A percentile compares a stretch with the other conserved stretches of the same genome.
These are phyloP conservation scores for Phytophthora sansomeana DNA, from an alignment of 352 stramenopile species.

Conservation along the genomic window DNA sequence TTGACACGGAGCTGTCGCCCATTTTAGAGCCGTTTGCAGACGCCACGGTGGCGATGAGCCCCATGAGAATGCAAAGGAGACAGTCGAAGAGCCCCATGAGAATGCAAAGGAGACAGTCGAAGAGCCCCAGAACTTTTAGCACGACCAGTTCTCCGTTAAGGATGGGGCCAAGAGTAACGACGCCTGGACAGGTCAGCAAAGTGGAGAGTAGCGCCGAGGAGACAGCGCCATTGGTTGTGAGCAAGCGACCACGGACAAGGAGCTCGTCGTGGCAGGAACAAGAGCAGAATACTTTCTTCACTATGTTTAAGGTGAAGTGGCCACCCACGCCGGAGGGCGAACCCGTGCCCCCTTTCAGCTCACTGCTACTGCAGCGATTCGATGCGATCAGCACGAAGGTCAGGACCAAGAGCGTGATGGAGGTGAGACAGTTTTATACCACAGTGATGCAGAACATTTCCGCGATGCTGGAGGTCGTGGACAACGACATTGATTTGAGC, in stretches of 20 bases:
- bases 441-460: conserved; percentile 57
- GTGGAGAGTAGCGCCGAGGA: conserved; percentile 12
- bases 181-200: conserved; percentile 17
- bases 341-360: conserved; percentile 39
- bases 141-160: conserved; percentile 24
- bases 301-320: conserved; percentile 78
- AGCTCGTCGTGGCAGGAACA: conserved; percentile 54
- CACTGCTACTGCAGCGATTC: conserved; percentile 62
- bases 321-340: conserved; percentile 31
- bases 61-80: conserved; percentile 28
- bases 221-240: conserved; percentile 13
- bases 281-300: conserved; percentile 75
- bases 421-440: conserved; percentile 70
- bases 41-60: conserved; percentile 25
- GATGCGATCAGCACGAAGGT: conserved; percentile 71
- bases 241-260: conserved; percentile 35
- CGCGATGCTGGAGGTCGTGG: conserved; percentile 46
- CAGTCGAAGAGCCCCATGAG: conserved; percentile 24
- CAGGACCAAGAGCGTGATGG: conserved; percentile 65
- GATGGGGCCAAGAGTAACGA: conserved; percentile 12
- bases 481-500: conserved; percentile 69
- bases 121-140: conserved; percentile 19
- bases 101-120: conserved; percentile 22
- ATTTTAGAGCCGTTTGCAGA: conserved; percentile 57
- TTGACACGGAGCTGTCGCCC: conserved; percentile 61